Conservation (phyloP, 2,329 filamentous ascomycete genomes). For the Penicillium psychrosexuale region DNA sequence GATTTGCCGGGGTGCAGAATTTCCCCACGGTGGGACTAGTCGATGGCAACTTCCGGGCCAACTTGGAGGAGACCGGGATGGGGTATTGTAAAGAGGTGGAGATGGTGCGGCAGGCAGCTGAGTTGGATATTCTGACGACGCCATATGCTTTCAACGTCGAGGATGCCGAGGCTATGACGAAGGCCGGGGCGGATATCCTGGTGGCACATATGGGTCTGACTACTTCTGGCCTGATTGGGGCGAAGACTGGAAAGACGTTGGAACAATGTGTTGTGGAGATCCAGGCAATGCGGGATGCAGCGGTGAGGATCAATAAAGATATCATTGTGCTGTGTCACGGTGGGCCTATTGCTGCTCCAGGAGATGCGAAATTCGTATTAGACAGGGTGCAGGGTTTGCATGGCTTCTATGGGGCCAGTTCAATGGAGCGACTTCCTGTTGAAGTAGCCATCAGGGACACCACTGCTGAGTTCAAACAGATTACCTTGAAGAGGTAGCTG, state of each 20-base stretch:
- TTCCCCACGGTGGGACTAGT: constrained; percentile 71
- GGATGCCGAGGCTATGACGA: neutral
- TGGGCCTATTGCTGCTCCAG: constrained; percentile 62
- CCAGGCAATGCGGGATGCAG: neutral
- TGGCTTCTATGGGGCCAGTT: constrained; percentile 68
- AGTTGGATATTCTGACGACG: constrained; percentile 53
- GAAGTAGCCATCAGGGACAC: constrained; percentile 63
- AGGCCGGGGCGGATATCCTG: neutral
- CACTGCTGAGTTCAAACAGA: constrained; percentile 53
- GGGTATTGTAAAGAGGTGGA: constrained; percentile 65
- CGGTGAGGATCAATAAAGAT: neutral
- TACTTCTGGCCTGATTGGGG: neutral
- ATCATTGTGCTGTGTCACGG: constrained; percentile 62
- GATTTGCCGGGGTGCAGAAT: constrained; percentile 69
- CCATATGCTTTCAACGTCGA: neutral
- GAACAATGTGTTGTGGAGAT: neutral
- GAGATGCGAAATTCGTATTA: constrained; percentile 63
- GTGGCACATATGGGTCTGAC: neutral
- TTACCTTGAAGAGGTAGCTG: neutral
- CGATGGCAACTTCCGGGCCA: constrained; percentile 64
- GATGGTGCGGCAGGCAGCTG: constrained; percentile 61
- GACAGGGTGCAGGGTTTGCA: constrained; percentile 61
- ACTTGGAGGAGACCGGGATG: constrained; percentile 71
- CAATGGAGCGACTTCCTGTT: constrained; percentile 67
- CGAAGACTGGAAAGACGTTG: neutral